Percentiles rank a stretch among this genome's conserved stretches.
phyloP scores from a whole-genome alignment of 805 yeast genomes.

The Cyberlindnera misumaiensis region DNA sequence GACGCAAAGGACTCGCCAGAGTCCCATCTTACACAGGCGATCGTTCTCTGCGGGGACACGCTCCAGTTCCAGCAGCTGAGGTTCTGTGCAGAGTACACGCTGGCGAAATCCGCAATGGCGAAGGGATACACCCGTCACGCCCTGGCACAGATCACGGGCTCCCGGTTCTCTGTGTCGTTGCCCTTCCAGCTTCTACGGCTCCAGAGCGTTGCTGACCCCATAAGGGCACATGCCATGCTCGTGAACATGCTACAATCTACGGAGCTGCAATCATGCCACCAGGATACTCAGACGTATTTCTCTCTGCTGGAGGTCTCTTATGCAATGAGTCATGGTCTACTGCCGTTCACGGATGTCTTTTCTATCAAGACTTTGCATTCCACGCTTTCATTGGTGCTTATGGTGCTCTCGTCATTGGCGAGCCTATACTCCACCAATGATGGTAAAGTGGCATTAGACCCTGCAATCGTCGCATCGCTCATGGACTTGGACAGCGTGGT shows the following conservation, averaged over 20 bases:
- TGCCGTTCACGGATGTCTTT: conserved; percentile 2
- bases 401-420: no score
- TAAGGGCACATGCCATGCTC: conserved; percentile 9
- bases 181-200: conserved; percentile 8
- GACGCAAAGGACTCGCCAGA: conserved; percentile 8
- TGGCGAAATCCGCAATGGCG: conserved; percentile 3
- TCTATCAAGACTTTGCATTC: neutral
- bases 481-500: no score
- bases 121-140: conserved; percentile 10
- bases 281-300: conserved; percentile 5
- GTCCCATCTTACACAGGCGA: conserved; percentile 8
- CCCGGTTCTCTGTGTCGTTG: neutral
- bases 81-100: conserved; percentile 5
- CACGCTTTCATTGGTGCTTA: no score
- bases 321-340: conserved; percentile 9
- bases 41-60: conserved; percentile 10
- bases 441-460: no score
- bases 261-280: neutral
- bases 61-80: neutral
- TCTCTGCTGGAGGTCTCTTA: conserved; percentile 10
- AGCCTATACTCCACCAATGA: no score
- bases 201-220: conserved; percentile 8
- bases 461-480: no score
- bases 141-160: conserved; percentile 1
- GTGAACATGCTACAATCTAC: neutral